A percentile compares a stretch with the other conserved stretches of the same genome.
Conservation (phyloP, 352 stramenopile species). For the Phytopythium montanum region DNA sequence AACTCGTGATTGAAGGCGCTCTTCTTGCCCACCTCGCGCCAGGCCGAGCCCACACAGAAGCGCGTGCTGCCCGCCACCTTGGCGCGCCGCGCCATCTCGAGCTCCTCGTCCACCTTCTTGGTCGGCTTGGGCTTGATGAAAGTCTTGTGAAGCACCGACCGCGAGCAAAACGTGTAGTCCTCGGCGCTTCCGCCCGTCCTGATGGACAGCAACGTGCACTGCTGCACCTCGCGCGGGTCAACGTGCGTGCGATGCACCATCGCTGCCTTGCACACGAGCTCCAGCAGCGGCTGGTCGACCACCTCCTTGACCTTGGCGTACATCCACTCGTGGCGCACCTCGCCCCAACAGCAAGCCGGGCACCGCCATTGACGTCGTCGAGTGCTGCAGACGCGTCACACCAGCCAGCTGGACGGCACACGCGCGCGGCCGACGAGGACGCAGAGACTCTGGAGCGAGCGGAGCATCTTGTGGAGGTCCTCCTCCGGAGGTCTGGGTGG, state of each 20-base stretch:
- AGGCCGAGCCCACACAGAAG: slow-evolving; percentile 99
- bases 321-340: too few relatives aligned
- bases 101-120: slow-evolving; percentile 96
- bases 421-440: too few relatives aligned
- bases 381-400: too few relatives aligned
- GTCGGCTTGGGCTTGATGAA: slow-evolving; percentile 97
- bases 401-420: too few relatives aligned
- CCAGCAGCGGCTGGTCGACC: slow-evolving; percentile 94
- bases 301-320: slow-evolving; percentile 94
- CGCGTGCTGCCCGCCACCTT: slow-evolving; percentile 96
- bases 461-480: too few relatives aligned
- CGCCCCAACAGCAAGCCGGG: too few relatives aligned
- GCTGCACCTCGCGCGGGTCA: too few relatives aligned
- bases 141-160: slow-evolving; percentile 95
- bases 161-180: slow-evolving; percentile 96
- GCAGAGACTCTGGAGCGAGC: too few relatives aligned
- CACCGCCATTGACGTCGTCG: too few relatives aligned
- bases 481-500: too few relatives aligned
- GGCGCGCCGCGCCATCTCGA: slow-evolving; percentile 92
- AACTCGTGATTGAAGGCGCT: slow-evolving; percentile 98
- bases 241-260: too few relatives aligned
- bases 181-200: slow-evolving; percentile 96
- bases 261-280: slow-evolving; percentile 97
- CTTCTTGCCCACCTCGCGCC: slow-evolving; percentile 98
- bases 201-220: too few relatives aligned